Base-by-base conservation (phyloP, 257 asterid genomes). In the Plantago major region DNA sequence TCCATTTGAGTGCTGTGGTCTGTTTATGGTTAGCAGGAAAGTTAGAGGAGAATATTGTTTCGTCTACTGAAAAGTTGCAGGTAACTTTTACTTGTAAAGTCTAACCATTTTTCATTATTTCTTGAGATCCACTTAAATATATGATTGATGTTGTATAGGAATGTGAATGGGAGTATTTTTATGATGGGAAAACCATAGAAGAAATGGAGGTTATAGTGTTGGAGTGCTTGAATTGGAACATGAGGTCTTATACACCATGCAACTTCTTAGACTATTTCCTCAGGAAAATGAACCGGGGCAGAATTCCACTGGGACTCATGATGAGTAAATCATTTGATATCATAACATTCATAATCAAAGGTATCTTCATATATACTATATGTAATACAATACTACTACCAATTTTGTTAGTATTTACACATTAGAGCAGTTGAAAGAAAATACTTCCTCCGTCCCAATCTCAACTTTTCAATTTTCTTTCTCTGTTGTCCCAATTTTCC, bases 141-240 rank as follows among this genome's bases (percentile, higher is more conserved):
- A n/a, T 18, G 9, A 46, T 46, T 44, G 38, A 10, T 69, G 55
- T 45, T 54, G 64, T 14, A 55, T 73, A 90, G 95, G 95, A 81
- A 9, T 85, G 84, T 67, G 81, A 80, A 9, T 83, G 87, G 11
- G 74, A 71, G 14, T 76, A 51, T 65, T 30, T 85, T 53, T 90
- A 83, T 62, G 85, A 83, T 47, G 87, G 78, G 11, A 81, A 79
- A 67, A 78, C 86, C 12, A 71, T 90, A 55, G 74, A 62, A 55
- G 81, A 80, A 76, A 90, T 88, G 98, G 98, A 90, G 82, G 72
- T 88, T 69, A 17, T 84, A 60, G 85, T 91, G 42, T 60, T 84
- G 71, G 76, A 66, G 60, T 67, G 65, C 63, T 76, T 91, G 83
- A 73, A 82, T 15, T 91, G 98, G 98, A 82, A 78, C 47, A 67